These are phyloP conservation scores for Rhizopus delemar DNA, from an alignment of 371 early-diverging fungal genomes.

Conservation along the genomic window DNA sequence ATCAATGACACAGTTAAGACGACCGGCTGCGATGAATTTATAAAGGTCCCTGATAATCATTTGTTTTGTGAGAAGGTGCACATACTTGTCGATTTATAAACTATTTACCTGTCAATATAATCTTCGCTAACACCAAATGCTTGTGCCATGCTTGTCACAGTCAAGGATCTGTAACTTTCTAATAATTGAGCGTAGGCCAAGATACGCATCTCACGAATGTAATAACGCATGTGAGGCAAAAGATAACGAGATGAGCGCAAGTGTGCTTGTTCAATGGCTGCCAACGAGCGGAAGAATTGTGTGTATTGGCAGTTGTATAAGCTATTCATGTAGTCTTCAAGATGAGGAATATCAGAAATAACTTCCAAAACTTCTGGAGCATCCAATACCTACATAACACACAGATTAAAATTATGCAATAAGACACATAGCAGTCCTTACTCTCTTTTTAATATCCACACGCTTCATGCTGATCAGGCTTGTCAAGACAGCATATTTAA, in stretches of 20 bases:
- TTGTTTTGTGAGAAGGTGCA: too few species aligned
- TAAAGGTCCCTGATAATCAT: conserved; percentile 77
- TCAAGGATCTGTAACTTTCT: conserved; percentile 95
- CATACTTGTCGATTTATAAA: too few species aligned
- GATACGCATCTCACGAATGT: conserved; percentile 98
- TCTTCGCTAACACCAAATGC: conserved; percentile 96
- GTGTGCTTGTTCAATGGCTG: conserved; percentile 56
- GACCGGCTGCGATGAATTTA: conserved; percentile 94
- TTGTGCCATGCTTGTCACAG: conserved; percentile 94
- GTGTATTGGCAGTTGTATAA: conserved; percentile 94
- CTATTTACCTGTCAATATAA: conserved; percentile 86
- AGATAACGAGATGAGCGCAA: conserved; percentile 66
- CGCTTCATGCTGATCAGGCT: conserved; percentile 89
- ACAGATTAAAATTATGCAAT: too few species aligned
- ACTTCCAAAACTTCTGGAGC: conserved; percentile 97
- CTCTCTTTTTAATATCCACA: conserved; percentile 89
- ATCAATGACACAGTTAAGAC: conserved; percentile 98
- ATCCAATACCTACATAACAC: conserved; percentile 69
- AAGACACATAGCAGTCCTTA: not conserved
- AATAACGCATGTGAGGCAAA: conserved; percentile 84
- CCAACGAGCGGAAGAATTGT: conserved; percentile 80
- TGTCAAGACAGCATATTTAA: conserved; percentile 91
- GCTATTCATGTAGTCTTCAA: conserved; percentile 83
- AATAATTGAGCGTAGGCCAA: conserved; percentile 96
- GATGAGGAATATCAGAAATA: conserved; percentile 83